phyloP scores from a whole-genome alignment of 371 early-diverging fungal genomes.

The Zopfochytrium polystomum region DNA sequence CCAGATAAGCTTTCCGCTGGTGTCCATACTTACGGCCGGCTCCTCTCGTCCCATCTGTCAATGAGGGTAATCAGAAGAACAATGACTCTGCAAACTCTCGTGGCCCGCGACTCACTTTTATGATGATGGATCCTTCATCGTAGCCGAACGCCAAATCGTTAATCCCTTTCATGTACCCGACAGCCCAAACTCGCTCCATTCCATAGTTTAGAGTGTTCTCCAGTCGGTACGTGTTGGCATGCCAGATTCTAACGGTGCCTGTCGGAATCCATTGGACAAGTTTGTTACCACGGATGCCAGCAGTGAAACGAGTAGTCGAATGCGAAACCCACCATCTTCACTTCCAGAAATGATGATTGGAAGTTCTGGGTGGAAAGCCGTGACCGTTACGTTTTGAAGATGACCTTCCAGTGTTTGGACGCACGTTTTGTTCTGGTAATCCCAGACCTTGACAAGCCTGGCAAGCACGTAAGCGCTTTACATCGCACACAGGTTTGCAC shows the following conservation, averaged over 20 bases:
- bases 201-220: constrained; percentile 96
- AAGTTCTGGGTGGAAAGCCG: constrained; percentile 93
- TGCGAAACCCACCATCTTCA: constrained; percentile 77
- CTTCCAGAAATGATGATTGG: constrained; percentile 96
- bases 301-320: not conserved
- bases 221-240: constrained; percentile 92
- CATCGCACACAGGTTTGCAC: not conserved
- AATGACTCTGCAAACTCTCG: not conserved
- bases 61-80: not conserved
- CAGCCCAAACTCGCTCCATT: constrained; percentile 93
- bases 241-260: constrained; percentile 93
- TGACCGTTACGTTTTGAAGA: constrained; percentile 92
- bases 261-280: not conserved
- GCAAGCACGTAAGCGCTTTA: constrained; percentile 9
- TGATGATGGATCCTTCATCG: constrained; percentile 91
- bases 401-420: constrained; percentile 98
- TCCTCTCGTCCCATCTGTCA: constrained; percentile 82
- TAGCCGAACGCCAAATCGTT: constrained; percentile 92
- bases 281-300: no score
- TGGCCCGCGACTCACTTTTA: constrained; percentile 57
- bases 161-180: constrained; percentile 79
- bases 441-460: constrained; percentile 93
- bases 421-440: constrained; percentile 98
- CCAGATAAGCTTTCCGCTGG: constrained; percentile 95
- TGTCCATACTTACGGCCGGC: constrained; percentile 96